A percentile compares a stretch with the other conserved stretches of the same genome.
Conservation (phyloP, 176 grass and related monocot genomes). For the Triticum monococcum region DNA sequence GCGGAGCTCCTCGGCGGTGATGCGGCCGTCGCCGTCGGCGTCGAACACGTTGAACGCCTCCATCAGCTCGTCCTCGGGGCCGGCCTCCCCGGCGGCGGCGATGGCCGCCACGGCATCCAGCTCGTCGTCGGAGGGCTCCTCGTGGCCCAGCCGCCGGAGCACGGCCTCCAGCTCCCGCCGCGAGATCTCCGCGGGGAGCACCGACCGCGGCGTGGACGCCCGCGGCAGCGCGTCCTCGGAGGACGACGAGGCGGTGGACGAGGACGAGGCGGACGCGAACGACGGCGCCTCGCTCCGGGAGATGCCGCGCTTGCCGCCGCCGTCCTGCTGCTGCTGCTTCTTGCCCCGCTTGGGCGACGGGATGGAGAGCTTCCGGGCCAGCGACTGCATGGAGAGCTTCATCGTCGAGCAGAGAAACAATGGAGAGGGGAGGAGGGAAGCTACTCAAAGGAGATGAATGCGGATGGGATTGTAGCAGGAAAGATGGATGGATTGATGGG, state of each 20-base stretch:
- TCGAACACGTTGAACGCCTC: slow-evolving; percentile 93
- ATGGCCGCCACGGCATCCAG: slow-evolving; percentile 62
- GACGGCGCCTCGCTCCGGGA: slow-evolving; percentile 49
- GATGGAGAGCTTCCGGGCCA: slow-evolving; percentile 51
- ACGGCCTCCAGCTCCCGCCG: slow-evolving; percentile 75
- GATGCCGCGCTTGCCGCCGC: slow-evolving; percentile 27
- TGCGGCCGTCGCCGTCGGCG: slow-evolving; percentile 79
- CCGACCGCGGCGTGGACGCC: slow-evolving; percentile 43
- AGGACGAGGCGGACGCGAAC: slow-evolving; percentile 42
- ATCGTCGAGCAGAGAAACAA: slow-evolving; percentile 8
- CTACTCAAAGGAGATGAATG: not conserved
- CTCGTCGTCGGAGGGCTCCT: slow-evolving; percentile 62
- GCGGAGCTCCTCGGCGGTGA: slow-evolving; percentile 91
- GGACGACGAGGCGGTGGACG: slow-evolving; percentile 25
- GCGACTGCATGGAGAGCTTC: slow-evolving; percentile 71
- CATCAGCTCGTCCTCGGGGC: slow-evolving; percentile 44
- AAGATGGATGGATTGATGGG: not conserved
- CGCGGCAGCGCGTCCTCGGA: slow-evolving; percentile 30
- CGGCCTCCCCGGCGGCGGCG: slow-evolving; percentile 36
- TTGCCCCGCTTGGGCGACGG: slow-evolving; percentile 44
- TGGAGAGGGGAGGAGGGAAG: not conserved
- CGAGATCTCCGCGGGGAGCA: slow-evolving; percentile 60
- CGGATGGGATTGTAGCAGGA: not conserved
- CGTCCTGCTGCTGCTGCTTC: not conserved
- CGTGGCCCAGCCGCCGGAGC: slow-evolving; percentile 65